Evolutionary conservation across 1,284 basidiomycete species (phyloP), one percentile per base, ranked within the genome.

Genomic region (Amylostereum areolatum): DNA sequence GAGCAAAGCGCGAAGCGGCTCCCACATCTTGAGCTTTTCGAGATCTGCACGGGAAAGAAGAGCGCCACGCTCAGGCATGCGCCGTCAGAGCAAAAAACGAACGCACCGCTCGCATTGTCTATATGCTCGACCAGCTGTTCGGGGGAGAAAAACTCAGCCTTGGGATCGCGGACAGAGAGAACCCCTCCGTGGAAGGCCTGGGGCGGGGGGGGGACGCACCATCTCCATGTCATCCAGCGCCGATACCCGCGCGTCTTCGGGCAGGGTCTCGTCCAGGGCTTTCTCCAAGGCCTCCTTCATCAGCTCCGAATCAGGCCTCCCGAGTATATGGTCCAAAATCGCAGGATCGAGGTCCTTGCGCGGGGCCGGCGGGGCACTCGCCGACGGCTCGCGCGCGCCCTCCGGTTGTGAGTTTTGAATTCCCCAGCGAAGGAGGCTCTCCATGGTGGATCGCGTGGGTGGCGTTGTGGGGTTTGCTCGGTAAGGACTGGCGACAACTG

Each of bases 211-310:
- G 8, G 5, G 18, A 65, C 73, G 48, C 49, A 92, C 92, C 93
- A 98, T 93, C 70, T 99, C 97, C 48, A 98, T 78, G 64, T 98
- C 83, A 69, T 99, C 96, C 58, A 98, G 73, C 0, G 96, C 94
- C 18, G 78, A 72, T 44, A 92, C 71, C 31, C 92, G 69, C 18
- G 83, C 80, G 39, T 87, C 83, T 51, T 90, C 81, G 29, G 71
- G 67, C 37, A 73, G 73, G 27, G 62, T 70, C 31, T 73, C 68
- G 62, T 96, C 86, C n/a, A 79, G 62, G 1, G 92, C 91, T 47
- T 82, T 67, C 2, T 74, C 74, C 63, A 96, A 74, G 56, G 88
- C 85, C 62, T 96, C 92, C 63, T 89, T 90, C 92, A 97, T 96
- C 39, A 85, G 71, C 52, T 83, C 81, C 2, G 89, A 78, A 62